Base-by-base conservation (phyloP, 1,139 yeast species). In the Geotrichum bryndzae region DNA sequence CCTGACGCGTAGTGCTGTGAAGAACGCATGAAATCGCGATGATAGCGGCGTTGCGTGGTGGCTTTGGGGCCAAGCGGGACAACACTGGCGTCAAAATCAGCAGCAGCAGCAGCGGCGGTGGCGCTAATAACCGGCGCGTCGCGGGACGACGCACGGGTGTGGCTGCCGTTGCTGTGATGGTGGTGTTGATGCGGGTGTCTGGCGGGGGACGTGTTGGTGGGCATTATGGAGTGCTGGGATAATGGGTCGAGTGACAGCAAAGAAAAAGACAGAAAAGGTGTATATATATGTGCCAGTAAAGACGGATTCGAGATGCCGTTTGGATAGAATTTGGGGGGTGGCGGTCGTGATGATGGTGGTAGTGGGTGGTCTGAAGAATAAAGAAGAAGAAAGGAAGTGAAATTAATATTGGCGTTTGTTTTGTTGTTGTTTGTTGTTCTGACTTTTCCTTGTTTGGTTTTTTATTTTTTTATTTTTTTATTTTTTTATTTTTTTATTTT, bases 11-110 rank as follows among this genome's bases (percentile, higher is more conserved):
- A 23, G 29, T 54, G 51, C 52, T 18, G 35, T 27, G 53, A 25
- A 51, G 45, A 56, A 56, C 59, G 59, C 59, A 54, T 51, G 27
- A 54, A 51, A 27, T 56, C 38, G n/a, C 45, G 55, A n/a, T 41
- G 48, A n/a, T 22, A 51, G 22, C 27, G 31, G n/a, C 55, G 50
- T 5, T 51, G 55, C 18, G 51, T 41, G 25, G 51, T 51, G 18
- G 55, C 51, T n/a, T 54, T 54, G 18, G 59, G 59, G 31, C 59
- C 59, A 6, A 56, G 27, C 23, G 59, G 59, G 11, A 33, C 35
- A n/a, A n/a, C 10, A 13, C 23, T 25, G 15, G 33, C 48, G 50
- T 50, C 58, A 53, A 45, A 53, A 23, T 29, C 25, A 33, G 58
- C 46, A 22, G 35, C 51, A 46, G 46, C 23, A 8, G 53, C 22